Conservation (phyloP, 2,329 filamentous ascomycete species). For the Fusarium pininemorale region DNA sequence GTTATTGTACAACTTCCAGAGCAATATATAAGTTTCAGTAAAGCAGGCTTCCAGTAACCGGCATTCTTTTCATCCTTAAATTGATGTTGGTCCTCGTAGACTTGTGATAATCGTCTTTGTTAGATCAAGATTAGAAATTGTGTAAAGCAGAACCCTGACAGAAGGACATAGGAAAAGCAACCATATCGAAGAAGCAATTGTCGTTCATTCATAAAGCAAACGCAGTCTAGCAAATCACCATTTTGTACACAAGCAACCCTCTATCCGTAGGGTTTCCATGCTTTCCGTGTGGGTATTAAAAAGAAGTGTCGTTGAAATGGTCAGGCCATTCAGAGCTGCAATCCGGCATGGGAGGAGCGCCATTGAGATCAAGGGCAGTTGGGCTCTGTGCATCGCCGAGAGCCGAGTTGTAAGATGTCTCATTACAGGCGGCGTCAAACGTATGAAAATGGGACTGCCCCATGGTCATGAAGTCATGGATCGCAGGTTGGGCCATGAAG, state of each 20-base stretch:
- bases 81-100: background rate
- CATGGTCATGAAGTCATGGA: slow-evolving; percentile 43
- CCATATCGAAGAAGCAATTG: slow-evolving; percentile 23
- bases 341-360: slow-evolving; percentile 41
- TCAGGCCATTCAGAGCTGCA: slow-evolving; percentile 45
- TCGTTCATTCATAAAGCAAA: slow-evolving; percentile 46
- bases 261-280: slow-evolving; percentile 30
- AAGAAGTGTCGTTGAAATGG: slow-evolving; percentile 44
- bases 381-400: slow-evolving; percentile 44
- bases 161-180: slow-evolving; percentile 3
- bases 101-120: background rate
- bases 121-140: slow-evolving; percentile 4
- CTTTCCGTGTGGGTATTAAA: slow-evolving; percentile 44
- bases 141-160: slow-evolving; percentile 4
- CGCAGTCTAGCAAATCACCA: slow-evolving; percentile 36
- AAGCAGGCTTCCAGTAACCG: background rate
- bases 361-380: slow-evolving; percentile 35
- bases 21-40: slow-evolving; percentile 6
- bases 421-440: slow-evolving; percentile 53
- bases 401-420: slow-evolving; percentile 48
- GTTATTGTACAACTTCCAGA: slow-evolving; percentile 22
- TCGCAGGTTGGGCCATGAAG: slow-evolving; percentile 41
- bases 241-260: slow-evolving; percentile 41
- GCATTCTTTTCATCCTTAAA: slow-evolving; percentile 4
- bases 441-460: slow-evolving; percentile 51